Conservation (phyloP, 1,284 basidiomycete species). For the Apiotrichum domesticum region DNA sequence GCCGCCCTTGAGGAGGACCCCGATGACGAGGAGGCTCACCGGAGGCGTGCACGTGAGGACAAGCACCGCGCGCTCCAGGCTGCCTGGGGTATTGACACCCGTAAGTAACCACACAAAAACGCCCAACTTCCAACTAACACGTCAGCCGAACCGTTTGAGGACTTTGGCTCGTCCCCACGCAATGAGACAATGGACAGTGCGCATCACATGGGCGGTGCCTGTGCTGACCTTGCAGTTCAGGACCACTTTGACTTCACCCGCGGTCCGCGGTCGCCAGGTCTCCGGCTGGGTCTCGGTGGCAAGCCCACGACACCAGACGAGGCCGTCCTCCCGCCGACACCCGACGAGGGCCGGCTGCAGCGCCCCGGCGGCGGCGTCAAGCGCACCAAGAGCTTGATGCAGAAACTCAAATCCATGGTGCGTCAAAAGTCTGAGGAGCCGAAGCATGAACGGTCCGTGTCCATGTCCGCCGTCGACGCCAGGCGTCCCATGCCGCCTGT, state of each 20-base stretch:
- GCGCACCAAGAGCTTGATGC: slow-evolving; percentile 48
- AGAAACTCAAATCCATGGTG: slow-evolving; percentile 49
- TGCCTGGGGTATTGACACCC: slow-evolving; percentile 46
- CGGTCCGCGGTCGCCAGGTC: slow-evolving; percentile 32
- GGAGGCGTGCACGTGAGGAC: slow-evolving; percentile 38
- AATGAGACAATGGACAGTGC: slow-evolving; percentile 32
- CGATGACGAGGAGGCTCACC: slow-evolving; percentile 29
- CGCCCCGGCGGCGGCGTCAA: slow-evolving; percentile 35
- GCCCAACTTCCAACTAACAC: slow-evolving; percentile 10
- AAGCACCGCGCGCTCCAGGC: slow-evolving; percentile 45
- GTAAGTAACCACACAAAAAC: slow-evolving; percentile 24
- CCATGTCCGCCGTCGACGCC: slow-evolving; percentile 16
- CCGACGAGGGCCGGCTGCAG: not conserved
- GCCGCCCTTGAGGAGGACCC: slow-evolving; percentile 7
- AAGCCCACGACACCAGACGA: not conserved
- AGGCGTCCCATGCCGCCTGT: not conserved
- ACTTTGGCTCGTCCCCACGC: slow-evolving; percentile 42
- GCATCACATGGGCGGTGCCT: not conserved
- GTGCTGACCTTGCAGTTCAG: slow-evolving; percentile 15
- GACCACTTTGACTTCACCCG: slow-evolving; percentile 16
- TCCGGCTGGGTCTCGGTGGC: slow-evolving; percentile 8
- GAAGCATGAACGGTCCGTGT: slow-evolving; percentile 12
- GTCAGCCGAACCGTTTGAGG: slow-evolving; percentile 47
- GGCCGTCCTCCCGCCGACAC: slow-evolving; percentile 3
- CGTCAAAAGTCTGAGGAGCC: slow-evolving; percentile 22